Evolutionary conservation across 2,329 filamentous ascomycete genomes (phyloP).

Genomic region (Curvularia lunata): DNA sequence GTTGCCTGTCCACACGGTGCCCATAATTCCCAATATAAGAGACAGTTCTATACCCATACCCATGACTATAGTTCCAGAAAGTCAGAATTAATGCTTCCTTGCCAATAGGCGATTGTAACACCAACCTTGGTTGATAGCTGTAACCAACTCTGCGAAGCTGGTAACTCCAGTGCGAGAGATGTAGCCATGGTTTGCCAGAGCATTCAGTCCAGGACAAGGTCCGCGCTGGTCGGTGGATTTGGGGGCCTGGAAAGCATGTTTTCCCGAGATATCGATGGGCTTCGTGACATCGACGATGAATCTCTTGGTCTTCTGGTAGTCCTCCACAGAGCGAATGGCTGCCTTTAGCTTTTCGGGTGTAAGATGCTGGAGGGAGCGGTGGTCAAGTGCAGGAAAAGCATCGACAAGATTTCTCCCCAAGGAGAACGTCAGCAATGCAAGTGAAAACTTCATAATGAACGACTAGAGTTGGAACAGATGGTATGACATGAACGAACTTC

Average conservation of each 20-base stretch:
- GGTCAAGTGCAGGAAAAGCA: constrained; percentile 23
- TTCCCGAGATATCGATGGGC: constrained; percentile 35
- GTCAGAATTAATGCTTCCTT: neutral
- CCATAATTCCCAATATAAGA: constrained; percentile 52
- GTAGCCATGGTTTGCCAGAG: constrained; percentile 50
- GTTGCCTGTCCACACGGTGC: constrained; percentile 58
- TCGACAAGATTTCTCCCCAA: constrained; percentile 11
- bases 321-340: constrained; percentile 20
- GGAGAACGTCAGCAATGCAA: constrained; percentile 18
- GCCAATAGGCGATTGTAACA: neutral
- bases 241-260: constrained; percentile 45
- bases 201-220: constrained; percentile 52
- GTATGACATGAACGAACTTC: neutral
- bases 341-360: constrained; percentile 19
- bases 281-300: constrained; percentile 28
- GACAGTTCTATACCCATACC: constrained; percentile 54
- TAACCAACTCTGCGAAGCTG: constrained; percentile 52
- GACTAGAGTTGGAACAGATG: neutral
- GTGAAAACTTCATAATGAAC: constrained; percentile 25
- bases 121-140: constrained; percentile 51
- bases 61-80: constrained; percentile 42
- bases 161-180: constrained; percentile 45
- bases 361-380: constrained; percentile 11
- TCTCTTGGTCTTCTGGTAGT: constrained; percentile 21
- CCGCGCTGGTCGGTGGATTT: constrained; percentile 50